Percentiles rank a stretch among this genome's conserved stretches.
These are phyloP conservation scores for Boletus edulis DNA, from an alignment of 768 basidiomycete genomes.

Conservation along the genomic window DNA sequence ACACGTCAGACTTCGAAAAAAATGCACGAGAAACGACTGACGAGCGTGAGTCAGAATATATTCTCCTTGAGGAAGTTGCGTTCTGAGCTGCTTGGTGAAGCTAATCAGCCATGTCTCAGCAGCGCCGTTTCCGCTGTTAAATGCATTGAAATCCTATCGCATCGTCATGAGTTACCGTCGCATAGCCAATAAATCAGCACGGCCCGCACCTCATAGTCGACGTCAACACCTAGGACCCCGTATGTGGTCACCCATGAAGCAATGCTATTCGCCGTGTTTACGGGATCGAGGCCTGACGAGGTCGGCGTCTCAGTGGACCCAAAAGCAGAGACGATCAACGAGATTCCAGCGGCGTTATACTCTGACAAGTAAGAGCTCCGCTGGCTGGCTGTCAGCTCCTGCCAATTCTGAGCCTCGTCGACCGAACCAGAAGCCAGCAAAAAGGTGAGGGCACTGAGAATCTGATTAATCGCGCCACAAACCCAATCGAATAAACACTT, in stretches of 20 bases:
- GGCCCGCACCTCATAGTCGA: constrained; percentile 46
- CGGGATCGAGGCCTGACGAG: constrained; percentile 38
- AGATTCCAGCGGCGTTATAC: constrained; percentile 54
- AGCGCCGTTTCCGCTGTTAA: constrained; percentile 35
- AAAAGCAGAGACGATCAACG: constrained; percentile 55
- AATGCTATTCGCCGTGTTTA: constrained; percentile 40
- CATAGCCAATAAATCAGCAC: neutral
- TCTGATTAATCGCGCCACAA: neutral
- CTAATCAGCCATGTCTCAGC: constrained; percentile 36
- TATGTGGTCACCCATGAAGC: constrained; percentile 48
- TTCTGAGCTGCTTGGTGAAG: constrained; percentile 34
- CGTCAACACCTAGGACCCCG: constrained; percentile 47
- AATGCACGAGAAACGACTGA: constrained; percentile 14
- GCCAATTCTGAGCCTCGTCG: constrained; percentile 48
- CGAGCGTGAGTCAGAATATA: constrained; percentile 37
- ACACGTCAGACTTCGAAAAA: neutral
- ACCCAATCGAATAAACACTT: neutral
- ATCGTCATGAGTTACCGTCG: neutral
- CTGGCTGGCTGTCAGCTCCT: constrained; percentile 33
- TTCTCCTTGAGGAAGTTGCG: constrained; percentile 29
- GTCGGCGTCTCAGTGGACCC: constrained; percentile 45
- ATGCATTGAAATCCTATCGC: constrained; percentile 33
- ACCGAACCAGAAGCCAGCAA: constrained; percentile 38
- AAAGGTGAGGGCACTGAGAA: constrained; percentile 40
- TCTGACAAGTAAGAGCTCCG: constrained; percentile 42